Base-by-base conservation (phyloP, 2,329 filamentous ascomycete genomes). In the Escovopsis sp. region DNA sequence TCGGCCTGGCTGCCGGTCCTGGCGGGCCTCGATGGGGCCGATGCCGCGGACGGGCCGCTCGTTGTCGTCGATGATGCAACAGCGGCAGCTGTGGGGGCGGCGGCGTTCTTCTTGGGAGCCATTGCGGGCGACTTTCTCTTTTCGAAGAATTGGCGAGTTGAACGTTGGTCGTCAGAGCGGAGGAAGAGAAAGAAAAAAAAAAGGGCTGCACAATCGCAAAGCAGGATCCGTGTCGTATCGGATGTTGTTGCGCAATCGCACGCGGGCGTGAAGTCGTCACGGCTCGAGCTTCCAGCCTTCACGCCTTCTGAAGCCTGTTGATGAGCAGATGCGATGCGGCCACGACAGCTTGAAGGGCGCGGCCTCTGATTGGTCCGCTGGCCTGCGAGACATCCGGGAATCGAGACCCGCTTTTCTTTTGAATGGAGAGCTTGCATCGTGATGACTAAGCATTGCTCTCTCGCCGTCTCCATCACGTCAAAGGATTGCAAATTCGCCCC, bases 91-190 rank as follows among this genome's bases (percentile, higher is more conserved):
- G 64, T 57, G 38, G 58, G 51, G 29, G 53, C 43, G 51, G 54
- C 55, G 48, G 47, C 55, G 48, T 56, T 63, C 50, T 66, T 69
- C 61, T 73, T 76, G 36, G 70, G 66, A 39, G 71, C 65, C 72
- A 74, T 71, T 52, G 39, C 52, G 38, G 24, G 37, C 33, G 9
- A 6, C 20, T 20, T 20, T 20, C 20, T 20, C 35, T 31, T 15
- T 24, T 31, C 24, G 39, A 20, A 13, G 12, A 27, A 7, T 35
- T 27, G 27, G 25, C 37, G 45, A 42, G 42, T 43, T 44, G 43
- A 30, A 3, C 4, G 5, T 7, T 30, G 27, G 8, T 9, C 11
- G 8, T 9, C 11, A 14, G 14, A 20, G 13, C 4, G 15, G 15
- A 13, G 14, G 33, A 20, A 16, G 14, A 36, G 20, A 14, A 14